A percentile compares a stretch with the other conserved stretches of the same genome.
Evolutionary conservation across 768 basidiomycete species (phyloP).

Genomic region (Xerocomus brunneocitrinus): DNA sequence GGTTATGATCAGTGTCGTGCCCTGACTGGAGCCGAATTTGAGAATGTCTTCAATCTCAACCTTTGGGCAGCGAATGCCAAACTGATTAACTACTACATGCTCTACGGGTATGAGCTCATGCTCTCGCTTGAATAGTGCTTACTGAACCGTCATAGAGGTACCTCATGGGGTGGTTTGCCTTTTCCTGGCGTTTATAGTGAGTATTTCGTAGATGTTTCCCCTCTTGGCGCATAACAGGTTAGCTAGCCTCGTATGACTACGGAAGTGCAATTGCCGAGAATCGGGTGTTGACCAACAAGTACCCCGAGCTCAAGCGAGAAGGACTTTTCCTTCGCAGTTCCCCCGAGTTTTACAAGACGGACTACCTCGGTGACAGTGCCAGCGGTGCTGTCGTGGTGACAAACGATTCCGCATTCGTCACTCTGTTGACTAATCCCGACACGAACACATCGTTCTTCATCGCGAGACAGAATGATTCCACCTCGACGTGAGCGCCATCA

Average conservation of each 20-base stretch:
- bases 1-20: conserved; percentile 61
- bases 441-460: conserved; percentile 65
- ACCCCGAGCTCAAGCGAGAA: conserved; percentile 72
- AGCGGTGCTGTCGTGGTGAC: conserved; percentile 41
- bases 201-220: conserved; percentile 5
- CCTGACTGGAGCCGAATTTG: conserved; percentile 69
- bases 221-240: background rate
- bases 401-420: conserved; percentile 53
- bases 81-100: conserved; percentile 81
- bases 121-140: background rate
- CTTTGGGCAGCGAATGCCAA: conserved; percentile 82
- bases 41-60: conserved; percentile 74
- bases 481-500: conserved; percentile 49
- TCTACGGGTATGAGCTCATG: conserved; percentile 53
- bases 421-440: conserved; percentile 65
- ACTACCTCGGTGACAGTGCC: conserved; percentile 62
- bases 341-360: conserved; percentile 75
- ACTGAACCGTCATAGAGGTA: conserved; percentile 48
- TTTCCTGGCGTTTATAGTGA: conserved; percentile 68
- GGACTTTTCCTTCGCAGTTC: conserved; percentile 76
- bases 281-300: conserved; percentile 62
- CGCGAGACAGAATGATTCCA: conserved; percentile 61
- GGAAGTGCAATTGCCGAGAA: conserved; percentile 68
- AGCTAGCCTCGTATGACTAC: conserved; percentile 69
- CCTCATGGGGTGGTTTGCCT: conserved; percentile 80